phyloP scores from a whole-genome alignment of 441 rosid genomes.

The Arabidopsis hybrid region DNA sequence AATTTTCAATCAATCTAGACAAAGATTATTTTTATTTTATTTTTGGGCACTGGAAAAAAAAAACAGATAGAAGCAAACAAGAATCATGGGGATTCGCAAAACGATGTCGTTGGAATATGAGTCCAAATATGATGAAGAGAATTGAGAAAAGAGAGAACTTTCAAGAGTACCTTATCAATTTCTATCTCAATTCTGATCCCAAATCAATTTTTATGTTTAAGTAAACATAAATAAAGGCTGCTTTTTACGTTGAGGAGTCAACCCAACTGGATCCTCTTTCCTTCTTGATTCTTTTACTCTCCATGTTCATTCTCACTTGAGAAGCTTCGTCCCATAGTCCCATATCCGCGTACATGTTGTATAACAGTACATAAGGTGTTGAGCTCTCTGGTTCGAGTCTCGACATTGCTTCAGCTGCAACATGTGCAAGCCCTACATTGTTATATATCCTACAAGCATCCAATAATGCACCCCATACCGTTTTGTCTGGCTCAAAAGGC shows the following conservation, averaged over 20 bases:
- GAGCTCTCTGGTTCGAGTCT: slow-evolving; percentile 70
- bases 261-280: slow-evolving; percentile 62
- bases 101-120: background rate
- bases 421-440: slow-evolving; percentile 57
- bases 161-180: slow-evolving; percentile 7
- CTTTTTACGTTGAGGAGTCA: slow-evolving; percentile 29
- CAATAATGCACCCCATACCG: slow-evolving; percentile 75
- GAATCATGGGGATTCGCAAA: background rate
- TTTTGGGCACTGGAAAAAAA: background rate
- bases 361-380: slow-evolving; percentile 66
- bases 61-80: background rate
- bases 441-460: slow-evolving; percentile 72
- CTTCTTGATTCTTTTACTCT: slow-evolving; percentile 58
- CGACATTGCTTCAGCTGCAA: slow-evolving; percentile 65
- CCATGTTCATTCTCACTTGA: slow-evolving; percentile 60
- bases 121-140: background rate
- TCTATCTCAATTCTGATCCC: slow-evolving; percentile 9
- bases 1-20: background rate
- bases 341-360: slow-evolving; percentile 65
- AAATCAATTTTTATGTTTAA: background rate
- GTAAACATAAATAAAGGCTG: background rate
- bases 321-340: slow-evolving; percentile 65
- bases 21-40: too few species aligned
- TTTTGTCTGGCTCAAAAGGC: slow-evolving; percentile 64
- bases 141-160: slow-evolving; percentile 2